Conservation (phyloP, 257 asterid species). For the Solanum lycopersicoides region DNA sequence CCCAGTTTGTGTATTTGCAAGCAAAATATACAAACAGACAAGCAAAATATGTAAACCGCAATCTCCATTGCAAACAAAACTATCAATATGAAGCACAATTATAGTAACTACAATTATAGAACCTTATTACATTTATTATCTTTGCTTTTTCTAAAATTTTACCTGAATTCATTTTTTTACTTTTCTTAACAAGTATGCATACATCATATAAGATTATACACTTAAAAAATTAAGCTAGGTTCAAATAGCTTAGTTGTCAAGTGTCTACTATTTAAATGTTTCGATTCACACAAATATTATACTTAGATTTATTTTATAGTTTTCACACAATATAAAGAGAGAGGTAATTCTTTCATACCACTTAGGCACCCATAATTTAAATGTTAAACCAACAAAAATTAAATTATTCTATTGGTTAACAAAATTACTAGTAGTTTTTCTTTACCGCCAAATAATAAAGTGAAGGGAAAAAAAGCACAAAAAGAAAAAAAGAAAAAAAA, state of each 20-base stretch:
- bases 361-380: neutral
- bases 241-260: neutral
- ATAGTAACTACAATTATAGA: too few relatives aligned
- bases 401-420: neutral
- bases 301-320: neutral
- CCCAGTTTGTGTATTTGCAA: too few relatives aligned
- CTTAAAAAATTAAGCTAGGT: neutral
- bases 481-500: too few relatives aligned
- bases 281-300: neutral
- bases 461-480: too few relatives aligned
- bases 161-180: neutral
- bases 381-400: neutral
- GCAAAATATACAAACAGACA: too few relatives aligned
- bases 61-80: too few relatives aligned
- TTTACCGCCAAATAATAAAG: too few relatives aligned
- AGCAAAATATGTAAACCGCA: fast-evolving
- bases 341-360: neutral
- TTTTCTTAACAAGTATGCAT: neutral
- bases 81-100: fast-evolving
- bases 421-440: too few relatives aligned
- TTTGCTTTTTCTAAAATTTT: too few relatives aligned
- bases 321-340: neutral
- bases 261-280: neutral
- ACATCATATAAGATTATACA: neutral
- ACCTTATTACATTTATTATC: too few relatives aligned